A percentile compares a stretch with the other conserved stretches of the same genome.
phyloP scores from a whole-genome alignment of 306 rosid species.

The Cucumis sativus region DNA sequence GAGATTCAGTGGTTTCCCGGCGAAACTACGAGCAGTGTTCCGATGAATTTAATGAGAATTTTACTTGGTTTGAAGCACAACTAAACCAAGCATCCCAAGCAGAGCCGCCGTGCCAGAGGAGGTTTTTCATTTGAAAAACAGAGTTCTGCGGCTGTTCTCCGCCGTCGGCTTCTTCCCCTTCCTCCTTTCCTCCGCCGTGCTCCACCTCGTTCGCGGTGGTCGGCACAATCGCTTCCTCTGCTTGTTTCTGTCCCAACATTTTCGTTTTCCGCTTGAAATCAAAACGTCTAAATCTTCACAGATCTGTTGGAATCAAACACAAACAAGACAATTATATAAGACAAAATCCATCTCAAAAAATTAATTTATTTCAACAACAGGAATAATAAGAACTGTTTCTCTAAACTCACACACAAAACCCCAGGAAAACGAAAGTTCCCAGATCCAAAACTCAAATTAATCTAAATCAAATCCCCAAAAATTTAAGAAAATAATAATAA shows the following conservation, averaged over 20 bases:
- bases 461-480: neutral
- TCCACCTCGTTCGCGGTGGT: slow-evolving; percentile 44
- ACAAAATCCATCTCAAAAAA: slow-evolving; percentile 14
- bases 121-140: slow-evolving; percentile 37
- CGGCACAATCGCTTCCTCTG: slow-evolving; percentile 81
- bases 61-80: slow-evolving; percentile 96
- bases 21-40: neutral
- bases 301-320: slow-evolving; percentile 41
- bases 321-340: slow-evolving; percentile 33
- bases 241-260: slow-evolving; percentile 80
- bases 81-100: slow-evolving; percentile 99
- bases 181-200: slow-evolving; percentile 33
- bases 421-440: slow-evolving; percentile 57
- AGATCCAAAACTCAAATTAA: slow-evolving; percentile 1
- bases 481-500: neutral
- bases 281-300: slow-evolving; percentile 21
- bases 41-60: neutral
- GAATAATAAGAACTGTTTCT: neutral
- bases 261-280: slow-evolving; percentile 5
- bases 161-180: slow-evolving; percentile 8
- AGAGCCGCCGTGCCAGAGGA: slow-evolving; percentile 98
- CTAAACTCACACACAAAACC: slow-evolving; percentile 19
- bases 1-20: neutral
- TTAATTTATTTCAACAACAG: no score
- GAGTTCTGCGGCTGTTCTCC: slow-evolving; percentile 16